Evolutionary conservation across 2,329 filamentous ascomycete genomes (phyloP).

Genomic region (Ceratocystis colombiana): DNA sequence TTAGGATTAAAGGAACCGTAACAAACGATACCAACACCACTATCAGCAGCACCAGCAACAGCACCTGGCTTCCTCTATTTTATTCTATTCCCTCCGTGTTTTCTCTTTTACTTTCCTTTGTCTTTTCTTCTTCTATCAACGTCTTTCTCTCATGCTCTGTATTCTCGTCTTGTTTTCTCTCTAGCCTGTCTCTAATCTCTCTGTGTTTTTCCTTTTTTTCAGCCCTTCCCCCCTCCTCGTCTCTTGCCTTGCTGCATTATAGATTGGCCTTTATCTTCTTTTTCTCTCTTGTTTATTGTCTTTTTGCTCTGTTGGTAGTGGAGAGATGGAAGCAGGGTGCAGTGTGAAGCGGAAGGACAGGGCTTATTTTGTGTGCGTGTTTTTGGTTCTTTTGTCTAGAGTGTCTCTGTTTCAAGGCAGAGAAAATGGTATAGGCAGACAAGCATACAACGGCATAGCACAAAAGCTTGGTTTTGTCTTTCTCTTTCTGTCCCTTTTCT

Average conservation of each 20-base stretch:
- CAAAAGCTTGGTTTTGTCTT: neutral
- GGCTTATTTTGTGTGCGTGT: no score
- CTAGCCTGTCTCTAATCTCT: neutral
- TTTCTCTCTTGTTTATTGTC: neutral
- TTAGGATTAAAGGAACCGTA: no score
- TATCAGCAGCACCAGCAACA: neutral
- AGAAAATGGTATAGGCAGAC: neutral
- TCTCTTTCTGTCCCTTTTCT: neutral
- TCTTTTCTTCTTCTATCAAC: neutral
- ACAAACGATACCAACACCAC: neutral
- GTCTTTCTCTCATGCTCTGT: constrained; percentile 8
- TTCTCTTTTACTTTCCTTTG: neutral
- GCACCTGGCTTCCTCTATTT: neutral
- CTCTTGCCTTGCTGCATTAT: constrained; percentile 1
- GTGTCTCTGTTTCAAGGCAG: neutral
- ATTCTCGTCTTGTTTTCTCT: neutral
- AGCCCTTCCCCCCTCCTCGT: neutral
- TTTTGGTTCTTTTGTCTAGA: no score
- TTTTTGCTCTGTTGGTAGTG: neutral
- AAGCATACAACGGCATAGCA: neutral
- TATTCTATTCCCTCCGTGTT: neutral
- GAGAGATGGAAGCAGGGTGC: neutral
- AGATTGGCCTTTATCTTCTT: constrained; percentile 7
- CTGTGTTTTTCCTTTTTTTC: neutral
- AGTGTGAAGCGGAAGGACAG: no score